Evolutionary conservation across 2,329 filamentous ascomycete species (phyloP).

Genomic region (Juglanconis oblonga): DNA sequence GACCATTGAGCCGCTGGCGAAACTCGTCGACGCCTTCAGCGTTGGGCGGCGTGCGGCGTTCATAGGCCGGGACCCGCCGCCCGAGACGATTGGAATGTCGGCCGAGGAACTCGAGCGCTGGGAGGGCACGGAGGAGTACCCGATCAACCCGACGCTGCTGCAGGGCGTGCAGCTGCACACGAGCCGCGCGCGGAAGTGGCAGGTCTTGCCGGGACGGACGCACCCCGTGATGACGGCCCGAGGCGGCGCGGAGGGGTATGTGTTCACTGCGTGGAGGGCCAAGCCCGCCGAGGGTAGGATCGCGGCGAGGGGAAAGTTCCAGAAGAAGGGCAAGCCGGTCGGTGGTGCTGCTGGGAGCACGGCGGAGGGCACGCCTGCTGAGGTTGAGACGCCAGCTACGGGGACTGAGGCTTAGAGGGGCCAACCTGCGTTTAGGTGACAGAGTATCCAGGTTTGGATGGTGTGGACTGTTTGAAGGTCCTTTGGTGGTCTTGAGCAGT

Average conservation of each 20-base stretch:
- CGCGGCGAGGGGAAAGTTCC: conserved; percentile 77
- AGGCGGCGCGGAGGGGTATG: conserved; percentile 85
- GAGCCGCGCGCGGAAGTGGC: conserved; percentile 75
- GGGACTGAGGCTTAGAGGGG: neutral
- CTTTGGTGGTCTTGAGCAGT: neutral
- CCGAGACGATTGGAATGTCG: conserved; percentile 42
- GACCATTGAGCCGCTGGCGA: conserved; percentile 72
- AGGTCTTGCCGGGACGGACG: conserved; percentile 86
- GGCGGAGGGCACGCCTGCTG: conserved; percentile 14
- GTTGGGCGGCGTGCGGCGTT: conserved; percentile 77
- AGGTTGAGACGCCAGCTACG: conserved; percentile 4
- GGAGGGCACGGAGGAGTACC: conserved; percentile 71
- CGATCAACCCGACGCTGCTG: conserved; percentile 80
- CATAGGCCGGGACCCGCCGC: conserved; percentile 48
- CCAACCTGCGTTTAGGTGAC: neutral
- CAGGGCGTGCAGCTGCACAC: conserved; percentile 80
- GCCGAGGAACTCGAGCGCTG: conserved; percentile 52
- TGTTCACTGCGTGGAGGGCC: conserved; percentile 81
- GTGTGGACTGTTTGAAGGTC: neutral
- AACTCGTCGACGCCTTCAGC: conserved; percentile 80
- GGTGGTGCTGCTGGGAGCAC: neutral
- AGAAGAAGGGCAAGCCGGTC: conserved; percentile 48
- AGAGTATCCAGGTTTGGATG: neutral
- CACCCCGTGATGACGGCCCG: conserved; percentile 90
- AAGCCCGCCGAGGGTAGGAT: conserved; percentile 77